These are phyloP conservation scores for Capsicum rhomboideum DNA, from an alignment of 257 asterid genomes.

Conservation along the genomic window DNA sequence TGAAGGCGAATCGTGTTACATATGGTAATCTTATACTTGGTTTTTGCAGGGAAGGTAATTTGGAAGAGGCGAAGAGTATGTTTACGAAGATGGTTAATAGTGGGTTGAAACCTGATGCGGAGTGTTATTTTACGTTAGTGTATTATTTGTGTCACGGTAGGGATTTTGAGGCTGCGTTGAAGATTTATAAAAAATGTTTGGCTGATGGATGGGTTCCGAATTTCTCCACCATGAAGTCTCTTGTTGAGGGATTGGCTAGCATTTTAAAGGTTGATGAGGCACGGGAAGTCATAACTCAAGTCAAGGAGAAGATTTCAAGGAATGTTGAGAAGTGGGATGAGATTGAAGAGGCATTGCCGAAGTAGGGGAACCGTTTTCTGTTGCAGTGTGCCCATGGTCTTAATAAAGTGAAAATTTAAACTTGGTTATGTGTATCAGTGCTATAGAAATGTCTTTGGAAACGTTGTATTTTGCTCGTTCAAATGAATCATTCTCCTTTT, in stretches of 20 bases:
- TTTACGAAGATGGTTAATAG: constrained; percentile 40
- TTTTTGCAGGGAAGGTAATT: constrained; percentile 49
- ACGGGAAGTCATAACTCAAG: constrained; percentile 33
- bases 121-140: constrained; percentile 57
- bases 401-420: background rate
- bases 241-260: constrained; percentile 64
- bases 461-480: background rate
- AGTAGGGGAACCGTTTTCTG: constrained; percentile 19
- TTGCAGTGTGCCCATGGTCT: background rate
- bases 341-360: constrained; percentile 53
- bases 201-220: constrained; percentile 63
- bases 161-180: constrained; percentile 57
- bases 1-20: constrained; percentile 46
- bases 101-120: constrained; percentile 36
- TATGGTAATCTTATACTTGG: constrained; percentile 64
- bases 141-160: constrained; percentile 45
- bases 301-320: constrained; percentile 50
- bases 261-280: constrained; percentile 58
- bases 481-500: background rate
- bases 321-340: constrained; percentile 54
- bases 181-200: constrained; percentile 40
- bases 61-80: constrained; percentile 50
- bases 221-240: constrained; percentile 54
- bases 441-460: background rate
- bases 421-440: background rate